Evolutionary conservation across 2,329 filamentous ascomycete species (phyloP), one percentile per base, ranked within the genome.

Genomic region (Colletotrichum trifolii): DNA sequence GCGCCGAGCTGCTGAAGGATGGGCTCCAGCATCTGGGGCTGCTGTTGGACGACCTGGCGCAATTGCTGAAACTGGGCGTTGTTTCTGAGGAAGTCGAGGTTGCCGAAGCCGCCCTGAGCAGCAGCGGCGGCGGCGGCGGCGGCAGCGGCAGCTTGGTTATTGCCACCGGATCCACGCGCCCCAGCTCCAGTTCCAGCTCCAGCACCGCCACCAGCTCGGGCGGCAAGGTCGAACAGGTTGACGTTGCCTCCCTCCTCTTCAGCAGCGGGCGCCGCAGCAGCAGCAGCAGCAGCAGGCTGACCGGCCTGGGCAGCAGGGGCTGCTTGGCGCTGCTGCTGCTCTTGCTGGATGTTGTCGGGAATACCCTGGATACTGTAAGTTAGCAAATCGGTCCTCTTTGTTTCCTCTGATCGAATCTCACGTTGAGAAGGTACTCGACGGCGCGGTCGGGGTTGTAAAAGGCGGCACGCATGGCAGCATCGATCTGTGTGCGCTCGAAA

Each of bases 1-100:
- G 93, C 91, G 40, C 93, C 94, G 42, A 99, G 93, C 79, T 97
- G 94, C 79, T 98, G 95, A 61, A 99, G 84, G 71, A 99, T 98
- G 7, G 96, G 95, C 82, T 99, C 96, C 25, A 99, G 90, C 96
- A 99, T 99, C 77, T 96, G 92, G 15, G 96, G 96, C 77, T 98
- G 93, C 78, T 97, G 94, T 81, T 99, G 96, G 48, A 99, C 95
- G 25, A 99, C 91, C 80, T 97, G 94, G 68, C 96, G 91, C 66
- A 99, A 87, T 81, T 99, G 96, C 81, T 98, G 96, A 82, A 99
- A 99, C 79, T 98, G 95, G 33, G 94, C 91, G 77, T 98, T 98
- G 79, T 94, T 93, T 74, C 96, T 91, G 60, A 99, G 84, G 77
- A 97, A 98, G 69, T 98, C 95, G 64, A 99, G 87, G 74, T 94